A percentile compares a stretch with the other conserved stretches of the same genome.
phyloP scores from a whole-genome alignment of 257 asterid species.

The Paulownia fortunei region DNA sequence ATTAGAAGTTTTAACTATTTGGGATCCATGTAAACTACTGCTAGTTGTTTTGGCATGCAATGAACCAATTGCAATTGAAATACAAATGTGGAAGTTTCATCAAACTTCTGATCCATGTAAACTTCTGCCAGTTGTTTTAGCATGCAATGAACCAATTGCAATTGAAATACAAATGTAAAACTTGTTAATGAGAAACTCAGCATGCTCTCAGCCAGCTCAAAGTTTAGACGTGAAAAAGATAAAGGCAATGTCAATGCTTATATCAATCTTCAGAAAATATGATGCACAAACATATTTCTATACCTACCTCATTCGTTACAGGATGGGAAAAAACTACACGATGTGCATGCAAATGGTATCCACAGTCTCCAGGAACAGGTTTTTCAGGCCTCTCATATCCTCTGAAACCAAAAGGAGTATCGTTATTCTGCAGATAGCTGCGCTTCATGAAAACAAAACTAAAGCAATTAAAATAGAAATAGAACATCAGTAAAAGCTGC shows the following conservation, averaged over 20 bases:
- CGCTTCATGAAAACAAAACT: slow-evolving; percentile 5
- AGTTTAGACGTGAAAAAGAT: not conserved
- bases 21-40: not conserved
- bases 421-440: not conserved
- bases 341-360: slow-evolving; percentile 95
- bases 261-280: slow-evolving; percentile 4
- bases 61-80: not conserved
- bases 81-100: not conserved
- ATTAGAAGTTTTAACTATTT: not conserved
- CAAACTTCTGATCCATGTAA: not conserved
- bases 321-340: slow-evolving; percentile 72
- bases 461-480: slow-evolving; percentile 5
- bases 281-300: not conserved
- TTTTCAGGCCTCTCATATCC: slow-evolving; percentile 84
- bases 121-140: not conserved
- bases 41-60: not conserved
- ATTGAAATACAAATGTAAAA: not conserved
- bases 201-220: not conserved
- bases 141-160: not conserved
- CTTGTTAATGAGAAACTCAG: not conserved
- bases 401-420: slow-evolving; percentile 46
- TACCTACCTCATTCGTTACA: slow-evolving; percentile 61
- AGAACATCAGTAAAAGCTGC: not conserved
- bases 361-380: slow-evolving; percentile 99
- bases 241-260: not conserved